Percentiles rank a stretch among this genome's conserved stretches.
These are phyloP conservation scores for Saccharomyces hybrid DNA, from an alignment of 1,139 yeast genomes.

Conservation along the genomic window DNA sequence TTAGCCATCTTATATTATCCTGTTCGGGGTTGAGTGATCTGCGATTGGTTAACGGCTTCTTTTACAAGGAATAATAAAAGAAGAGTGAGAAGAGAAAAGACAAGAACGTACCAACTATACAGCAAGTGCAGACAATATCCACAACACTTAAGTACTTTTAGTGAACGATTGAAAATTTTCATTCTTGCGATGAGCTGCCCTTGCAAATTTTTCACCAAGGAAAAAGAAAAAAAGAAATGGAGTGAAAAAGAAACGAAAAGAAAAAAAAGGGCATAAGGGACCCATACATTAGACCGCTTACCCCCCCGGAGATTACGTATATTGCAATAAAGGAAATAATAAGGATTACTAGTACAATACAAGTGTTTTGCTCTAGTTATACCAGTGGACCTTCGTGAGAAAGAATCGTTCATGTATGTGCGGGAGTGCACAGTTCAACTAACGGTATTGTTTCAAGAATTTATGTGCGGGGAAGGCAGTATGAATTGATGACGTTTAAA, in stretches of 20 bases:
- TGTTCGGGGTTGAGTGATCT: not conserved
- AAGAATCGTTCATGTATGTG: not conserved
- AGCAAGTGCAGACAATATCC: not conserved
- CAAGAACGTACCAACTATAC: not conserved
- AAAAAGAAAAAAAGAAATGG: not conserved
- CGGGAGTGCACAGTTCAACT: not conserved
- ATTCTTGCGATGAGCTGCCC: not conserved
- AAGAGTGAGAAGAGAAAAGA: conserved; percentile 8
- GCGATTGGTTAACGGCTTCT: not conserved
- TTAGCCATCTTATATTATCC: conserved; percentile 20
- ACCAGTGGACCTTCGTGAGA: not conserved
- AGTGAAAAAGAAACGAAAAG: conserved; percentile 6
- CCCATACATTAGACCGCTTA: not conserved
- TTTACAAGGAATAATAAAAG: conserved; percentile 7
- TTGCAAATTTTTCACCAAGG: not conserved
- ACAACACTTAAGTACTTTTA: not conserved
- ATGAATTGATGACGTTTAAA: not conserved
- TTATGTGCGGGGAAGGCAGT: not conserved
- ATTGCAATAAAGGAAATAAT: not conserved
- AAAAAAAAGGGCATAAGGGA: conserved; percentile 2
- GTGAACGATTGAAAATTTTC: not conserved
- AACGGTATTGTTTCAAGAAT: not conserved
- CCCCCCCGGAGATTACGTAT: not conserved
- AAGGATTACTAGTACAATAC: not conserved
- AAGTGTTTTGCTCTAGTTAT: not conserved